Evolutionary conservation across 805 yeast genomes (phyloP).

Genomic region (Saccharomycopsis sp.): DNA sequence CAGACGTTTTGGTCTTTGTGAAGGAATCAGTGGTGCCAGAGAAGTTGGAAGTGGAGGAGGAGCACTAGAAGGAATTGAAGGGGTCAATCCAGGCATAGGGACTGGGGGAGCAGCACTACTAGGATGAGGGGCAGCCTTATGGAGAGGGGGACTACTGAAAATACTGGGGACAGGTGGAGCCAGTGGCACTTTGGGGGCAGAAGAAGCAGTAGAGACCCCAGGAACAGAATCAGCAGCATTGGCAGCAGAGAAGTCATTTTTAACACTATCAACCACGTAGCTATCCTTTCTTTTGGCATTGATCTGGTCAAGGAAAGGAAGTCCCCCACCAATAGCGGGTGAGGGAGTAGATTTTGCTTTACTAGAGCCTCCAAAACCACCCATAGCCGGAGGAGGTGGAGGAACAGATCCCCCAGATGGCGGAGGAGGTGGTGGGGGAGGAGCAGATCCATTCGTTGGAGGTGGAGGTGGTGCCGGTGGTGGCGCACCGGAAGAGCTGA

Average conservation of each 20-base stretch:
- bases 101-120: slow-evolving; percentile 15
- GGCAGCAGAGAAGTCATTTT: slow-evolving; percentile 21
- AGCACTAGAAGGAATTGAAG: slow-evolving; percentile 16
- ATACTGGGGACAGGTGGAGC: slow-evolving; percentile 15
- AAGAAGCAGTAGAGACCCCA: slow-evolving; percentile 19
- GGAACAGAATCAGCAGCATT: slow-evolving; percentile 14
- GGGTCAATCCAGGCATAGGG: too few species aligned
- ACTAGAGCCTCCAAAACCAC: slow-evolving; percentile 19
- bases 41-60: slow-evolving; percentile 15
- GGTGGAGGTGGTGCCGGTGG: background rate
- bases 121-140: slow-evolving; percentile 6
- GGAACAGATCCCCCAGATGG: too few species aligned
- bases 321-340: slow-evolving; percentile 26
- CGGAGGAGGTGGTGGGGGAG: slow-evolving; percentile 19
- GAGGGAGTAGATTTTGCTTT: slow-evolving; percentile 12
- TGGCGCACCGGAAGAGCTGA: too few species aligned
- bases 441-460: slow-evolving; percentile 8
- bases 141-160: slow-evolving; percentile 22
- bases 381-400: slow-evolving; percentile 20
- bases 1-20: too few species aligned
- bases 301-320: slow-evolving; percentile 51
- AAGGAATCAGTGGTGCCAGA: slow-evolving; percentile 1
- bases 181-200: slow-evolving; percentile 19
- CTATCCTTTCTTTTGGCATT: slow-evolving; percentile 44
- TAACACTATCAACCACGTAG: slow-evolving; percentile 35